These are phyloP conservation scores for Nakazawaea laoshanensis DNA, from an alignment of 805 yeast species.

Conservation along the genomic window DNA sequence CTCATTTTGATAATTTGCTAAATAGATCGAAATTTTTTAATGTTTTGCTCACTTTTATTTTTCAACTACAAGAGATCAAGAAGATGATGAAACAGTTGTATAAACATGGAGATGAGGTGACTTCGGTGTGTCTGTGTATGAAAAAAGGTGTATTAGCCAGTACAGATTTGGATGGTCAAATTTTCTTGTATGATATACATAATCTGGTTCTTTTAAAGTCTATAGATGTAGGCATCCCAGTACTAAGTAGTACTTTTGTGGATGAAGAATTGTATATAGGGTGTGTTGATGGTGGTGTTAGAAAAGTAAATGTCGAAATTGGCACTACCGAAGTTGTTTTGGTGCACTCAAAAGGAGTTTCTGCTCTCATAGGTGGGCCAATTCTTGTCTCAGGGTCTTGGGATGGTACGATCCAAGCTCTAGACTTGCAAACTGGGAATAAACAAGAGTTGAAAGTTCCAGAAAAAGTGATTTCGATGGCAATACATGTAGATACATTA, in stretches of 20 bases:
- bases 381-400: slow-evolving; percentile 51
- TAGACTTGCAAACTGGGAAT: slow-evolving; percentile 30
- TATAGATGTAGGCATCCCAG: too few relatives aligned
- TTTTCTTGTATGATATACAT: too few relatives aligned
- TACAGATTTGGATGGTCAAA: too few relatives aligned
- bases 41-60: background rate
- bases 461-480: slow-evolving; percentile 57
- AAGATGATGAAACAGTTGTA: background rate
- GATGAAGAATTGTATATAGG: slow-evolving; percentile 20
- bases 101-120: slow-evolving; percentile 3
- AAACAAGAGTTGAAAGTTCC: slow-evolving; percentile 19
- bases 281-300: slow-evolving; percentile 45
- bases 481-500: slow-evolving; percentile 25
- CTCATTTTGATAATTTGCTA: background rate
- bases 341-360: slow-evolving; percentile 32
- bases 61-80: background rate
- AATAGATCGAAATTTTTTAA: too few relatives aligned
- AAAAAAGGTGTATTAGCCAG: background rate
- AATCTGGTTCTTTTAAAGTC: too few relatives aligned
- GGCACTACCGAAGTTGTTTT: slow-evolving; percentile 20
- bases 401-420: slow-evolving; percentile 42
- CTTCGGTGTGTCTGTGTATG: slow-evolving; percentile 1
- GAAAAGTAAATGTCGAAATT: slow-evolving; percentile 40
- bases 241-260: slow-evolving; percentile 1
- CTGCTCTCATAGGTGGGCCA: slow-evolving; percentile 20